Evolutionary conservation across 805 yeast genomes (phyloP), one percentile per base, ranked within the genome.

Genomic region (Monosporozyma yasuniensis): DNA sequence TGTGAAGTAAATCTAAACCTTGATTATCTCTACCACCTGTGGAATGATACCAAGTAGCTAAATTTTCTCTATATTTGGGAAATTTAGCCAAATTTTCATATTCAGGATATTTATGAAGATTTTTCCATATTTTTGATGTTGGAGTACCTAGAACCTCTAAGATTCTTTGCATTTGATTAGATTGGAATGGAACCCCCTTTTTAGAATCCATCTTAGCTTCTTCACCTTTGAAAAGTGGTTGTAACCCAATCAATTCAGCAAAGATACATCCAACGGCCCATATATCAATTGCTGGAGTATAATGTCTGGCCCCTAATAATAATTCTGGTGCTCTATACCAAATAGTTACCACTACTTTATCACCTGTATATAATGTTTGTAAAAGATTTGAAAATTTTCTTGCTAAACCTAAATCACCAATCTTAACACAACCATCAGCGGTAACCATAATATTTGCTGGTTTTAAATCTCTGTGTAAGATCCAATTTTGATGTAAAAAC

Each of bases 371-470:
- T 22, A 90, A 71, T 19, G 93, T 81, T 61, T 90, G 97, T 39
- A 90, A 66, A 30, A 95, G 91, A 59, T 88, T 86, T 55, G 83
- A 84, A 69, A 89, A 90, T 59, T 85, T 80, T 52, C 98, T 74
- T 0, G 96, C 96, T 34, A 90, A 72, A 1, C 98, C 98, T 57
- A 90, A 74, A 69, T 91, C 99, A 21, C 98, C 99, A 53, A 91
- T 90, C 66, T 93, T 93, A 18, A 91, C 93, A n/a, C 81, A 80
- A 0, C 99, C 99, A 51, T 78, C 80, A 8, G 82, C 76, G 0
- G 96, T 81, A 0, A 91, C 96, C 98, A 91, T 93, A 56, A 93
- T 91, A 68, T 91, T 91, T 2, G 99, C 99, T 1, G 99, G 99
- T 61, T 93, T 93, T 55, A 93, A 74, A 68, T 93, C 99, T 54